phyloP scores from a whole-genome alignment of 352 stramenopile species.

The Pythium periplocum region DNA sequence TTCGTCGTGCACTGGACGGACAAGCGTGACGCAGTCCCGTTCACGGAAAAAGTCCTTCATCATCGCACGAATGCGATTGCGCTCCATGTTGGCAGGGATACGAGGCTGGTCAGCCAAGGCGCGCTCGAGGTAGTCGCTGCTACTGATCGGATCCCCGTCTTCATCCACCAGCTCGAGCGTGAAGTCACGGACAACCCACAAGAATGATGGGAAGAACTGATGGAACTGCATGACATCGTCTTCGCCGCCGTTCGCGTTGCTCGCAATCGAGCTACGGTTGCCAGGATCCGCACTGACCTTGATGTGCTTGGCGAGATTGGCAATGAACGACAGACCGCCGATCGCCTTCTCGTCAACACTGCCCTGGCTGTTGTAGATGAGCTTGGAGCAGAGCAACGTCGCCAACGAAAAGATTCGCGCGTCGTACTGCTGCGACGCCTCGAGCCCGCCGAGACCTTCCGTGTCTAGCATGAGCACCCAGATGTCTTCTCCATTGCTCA shows the following conservation, averaged over 20 bases:
- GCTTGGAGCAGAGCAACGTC: slow-evolving; percentile 78
- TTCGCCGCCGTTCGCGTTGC: slow-evolving; percentile 21
- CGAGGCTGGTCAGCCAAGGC: slow-evolving; percentile 67
- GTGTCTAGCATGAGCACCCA: slow-evolving; percentile 86
- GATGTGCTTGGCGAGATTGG: slow-evolving; percentile 84
- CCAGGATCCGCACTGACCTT: slow-evolving; percentile 49
- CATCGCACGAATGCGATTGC: slow-evolving; percentile 75
- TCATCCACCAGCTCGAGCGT: slow-evolving; percentile 83
- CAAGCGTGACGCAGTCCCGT: slow-evolving; percentile 74
- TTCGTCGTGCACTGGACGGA: slow-evolving; percentile 81
- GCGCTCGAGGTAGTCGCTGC: slow-evolving; percentile 77
- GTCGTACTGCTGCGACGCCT: slow-evolving; percentile 83
- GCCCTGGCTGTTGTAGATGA: slow-evolving; percentile 87
- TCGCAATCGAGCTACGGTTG: slow-evolving; percentile 1
- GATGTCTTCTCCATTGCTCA: slow-evolving; percentile 60
- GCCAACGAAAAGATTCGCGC: slow-evolving; percentile 84
- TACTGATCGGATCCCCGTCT: slow-evolving; percentile 74
- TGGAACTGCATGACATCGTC: slow-evolving; percentile 73
- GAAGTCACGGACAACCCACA: slow-evolving; percentile 88
- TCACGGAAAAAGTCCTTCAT: slow-evolving; percentile 85
- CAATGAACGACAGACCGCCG: slow-evolving; percentile 79
- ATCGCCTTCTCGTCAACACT: slow-evolving; percentile 86
- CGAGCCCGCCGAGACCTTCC: slow-evolving; percentile 81
- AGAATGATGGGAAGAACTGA: slow-evolving; percentile 85
- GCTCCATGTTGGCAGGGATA: slow-evolving; percentile 63